Percentiles rank a stretch among this genome's conserved stretches.
These are phyloP conservation scores for Phytophthora palmivora DNA, from an alignment of 352 stramenopile genomes.

Conservation along the genomic window DNA sequence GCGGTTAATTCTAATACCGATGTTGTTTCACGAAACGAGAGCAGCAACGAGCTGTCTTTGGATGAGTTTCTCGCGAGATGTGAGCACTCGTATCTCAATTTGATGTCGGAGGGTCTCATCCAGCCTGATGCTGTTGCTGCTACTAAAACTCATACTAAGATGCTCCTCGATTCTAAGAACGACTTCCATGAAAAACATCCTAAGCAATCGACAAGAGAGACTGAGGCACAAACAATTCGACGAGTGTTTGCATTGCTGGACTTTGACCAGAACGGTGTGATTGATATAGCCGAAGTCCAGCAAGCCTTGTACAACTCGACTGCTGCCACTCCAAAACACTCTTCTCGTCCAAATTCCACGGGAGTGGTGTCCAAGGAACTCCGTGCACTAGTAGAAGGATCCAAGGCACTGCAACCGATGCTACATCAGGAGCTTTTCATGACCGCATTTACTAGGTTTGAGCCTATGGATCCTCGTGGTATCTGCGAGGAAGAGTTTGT, in stretches of 20 bases:
- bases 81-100: slow-evolving; percentile 49
- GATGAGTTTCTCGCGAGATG: slow-evolving; percentile 60
- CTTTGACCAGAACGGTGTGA: slow-evolving; percentile 58
- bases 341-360: background rate
- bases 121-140: slow-evolving; percentile 9
- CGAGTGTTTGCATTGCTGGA: slow-evolving; percentile 67
- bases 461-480: slow-evolving; percentile 59
- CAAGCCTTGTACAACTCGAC: slow-evolving; percentile 46
- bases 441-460: slow-evolving; percentile 66
- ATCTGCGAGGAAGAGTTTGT: slow-evolving; percentile 82
- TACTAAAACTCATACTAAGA: background rate
- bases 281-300: slow-evolving; percentile 72
- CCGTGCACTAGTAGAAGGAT: slow-evolving; percentile 45
- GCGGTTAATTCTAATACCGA: background rate
- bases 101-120: slow-evolving; percentile 52
- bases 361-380: slow-evolving; percentile 27
- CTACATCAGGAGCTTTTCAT: slow-evolving; percentile 68
- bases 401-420: slow-evolving; percentile 62
- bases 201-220: slow-evolving; percentile 25
- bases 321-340: slow-evolving; percentile 7
- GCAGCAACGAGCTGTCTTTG: slow-evolving; percentile 52
- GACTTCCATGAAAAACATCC: slow-evolving; percentile 1
- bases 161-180: background rate
- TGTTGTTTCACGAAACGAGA: background rate
- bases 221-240: slow-evolving; percentile 59